These are phyloP conservation scores for Candida coleopterorum DNA, from an alignment of 805 yeast genomes.

Conservation along the genomic window DNA sequence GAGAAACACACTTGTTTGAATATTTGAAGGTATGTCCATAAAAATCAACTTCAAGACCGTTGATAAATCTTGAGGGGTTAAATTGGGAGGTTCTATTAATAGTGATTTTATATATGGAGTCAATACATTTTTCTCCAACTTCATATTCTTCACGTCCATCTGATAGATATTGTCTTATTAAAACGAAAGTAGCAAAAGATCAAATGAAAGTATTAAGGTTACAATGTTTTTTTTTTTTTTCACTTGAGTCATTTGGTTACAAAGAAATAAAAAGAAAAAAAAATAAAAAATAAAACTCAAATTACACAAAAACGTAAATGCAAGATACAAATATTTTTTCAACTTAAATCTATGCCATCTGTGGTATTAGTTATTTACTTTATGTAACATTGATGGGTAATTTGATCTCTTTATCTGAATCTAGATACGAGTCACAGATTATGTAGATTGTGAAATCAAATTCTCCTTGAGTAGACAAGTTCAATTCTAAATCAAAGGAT, in stretches of 20 bases:
- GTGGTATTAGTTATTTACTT: too few relatives aligned
- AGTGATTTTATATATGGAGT: conserved; percentile 65
- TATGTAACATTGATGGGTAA: conserved; percentile 46
- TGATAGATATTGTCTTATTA: neutral
- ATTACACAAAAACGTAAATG: too few relatives aligned
- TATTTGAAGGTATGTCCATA: conserved; percentile 54
- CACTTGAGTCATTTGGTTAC: neutral
- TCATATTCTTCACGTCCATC: neutral
- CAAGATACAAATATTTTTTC: too few relatives aligned
- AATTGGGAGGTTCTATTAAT: conserved; percentile 52
- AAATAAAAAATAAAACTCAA: too few relatives aligned
- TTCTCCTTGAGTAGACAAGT: conserved; percentile 56
- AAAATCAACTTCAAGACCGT: conserved; percentile 59
- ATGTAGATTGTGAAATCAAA: conserved; percentile 73
- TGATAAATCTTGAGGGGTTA: conserved; percentile 62
- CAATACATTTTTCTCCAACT: conserved; percentile 22
- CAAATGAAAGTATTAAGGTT: neutral
- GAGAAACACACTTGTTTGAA: conserved; percentile 75
- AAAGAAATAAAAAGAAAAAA: too few relatives aligned
- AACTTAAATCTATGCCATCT: too few relatives aligned
- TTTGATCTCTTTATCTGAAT: conserved; percentile 79
- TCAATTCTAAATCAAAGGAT: conserved; percentile 47
- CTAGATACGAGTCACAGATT: conserved; percentile 87
- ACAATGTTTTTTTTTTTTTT: too few relatives aligned
- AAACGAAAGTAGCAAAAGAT: neutral